These are phyloP conservation scores for Penicillium sp. DNA, from an alignment of 2,329 filamentous ascomycete species.

Conservation along the genomic window DNA sequence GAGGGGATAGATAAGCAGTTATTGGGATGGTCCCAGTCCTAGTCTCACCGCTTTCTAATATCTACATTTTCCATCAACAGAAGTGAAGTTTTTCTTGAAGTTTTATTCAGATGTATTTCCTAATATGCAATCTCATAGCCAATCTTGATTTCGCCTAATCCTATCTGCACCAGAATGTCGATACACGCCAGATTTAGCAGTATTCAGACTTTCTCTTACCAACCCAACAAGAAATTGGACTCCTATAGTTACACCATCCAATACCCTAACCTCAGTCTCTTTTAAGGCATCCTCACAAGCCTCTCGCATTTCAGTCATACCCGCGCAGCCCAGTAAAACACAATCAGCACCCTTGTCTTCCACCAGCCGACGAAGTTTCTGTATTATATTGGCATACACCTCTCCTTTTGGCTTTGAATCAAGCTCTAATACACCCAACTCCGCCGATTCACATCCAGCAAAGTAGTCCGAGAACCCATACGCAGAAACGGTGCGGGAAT, in stretches of 20 bases:
- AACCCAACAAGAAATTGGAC: conserved; percentile 1
- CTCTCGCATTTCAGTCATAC: neutral
- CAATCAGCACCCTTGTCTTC: neutral
- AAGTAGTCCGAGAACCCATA: conserved; percentile 1
- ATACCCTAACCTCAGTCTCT: neutral
- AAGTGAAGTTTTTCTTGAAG: neutral
- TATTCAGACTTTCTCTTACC: neutral
- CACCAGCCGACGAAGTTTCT: neutral
- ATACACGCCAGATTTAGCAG: neutral
- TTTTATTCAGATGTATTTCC: neutral
- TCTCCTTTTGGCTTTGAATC: neutral
- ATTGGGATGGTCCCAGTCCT: neutral
- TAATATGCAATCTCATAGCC: neutral
- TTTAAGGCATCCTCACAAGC: neutral
- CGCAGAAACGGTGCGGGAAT: neutral
- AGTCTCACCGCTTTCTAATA: neutral
- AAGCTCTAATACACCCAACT: neutral
- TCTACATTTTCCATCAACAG: neutral
- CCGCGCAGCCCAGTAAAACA: neutral
- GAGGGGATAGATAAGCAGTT: neutral
- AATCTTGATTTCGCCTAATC: neutral
- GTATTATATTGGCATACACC: neutral
- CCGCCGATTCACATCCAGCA: neutral
- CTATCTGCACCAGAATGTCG: neutral
- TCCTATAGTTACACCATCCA: neutral